Conservation (phyloP, 2,329 filamentous ascomycete genomes). For the Monosporascus sp. region DNA sequence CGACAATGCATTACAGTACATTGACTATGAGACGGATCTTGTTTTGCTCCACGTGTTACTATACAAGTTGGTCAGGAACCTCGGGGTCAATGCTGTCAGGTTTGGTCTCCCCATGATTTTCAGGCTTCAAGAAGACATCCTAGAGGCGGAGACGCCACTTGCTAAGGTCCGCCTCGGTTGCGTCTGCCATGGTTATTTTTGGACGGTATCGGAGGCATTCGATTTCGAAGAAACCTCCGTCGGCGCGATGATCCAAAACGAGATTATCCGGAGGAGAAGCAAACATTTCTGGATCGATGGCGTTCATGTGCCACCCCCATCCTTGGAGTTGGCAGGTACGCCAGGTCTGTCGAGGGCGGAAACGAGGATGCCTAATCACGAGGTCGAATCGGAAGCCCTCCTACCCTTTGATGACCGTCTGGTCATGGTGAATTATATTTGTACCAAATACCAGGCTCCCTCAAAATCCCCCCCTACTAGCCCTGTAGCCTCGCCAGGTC, state of each 20-base stretch:
- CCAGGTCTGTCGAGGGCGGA: slow-evolving; percentile 40
- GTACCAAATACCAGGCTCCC: slow-evolving; percentile 61
- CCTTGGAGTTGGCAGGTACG: slow-evolving; percentile 55
- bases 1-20: slow-evolving; percentile 72
- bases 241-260: slow-evolving; percentile 66
- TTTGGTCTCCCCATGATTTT: slow-evolving; percentile 85
- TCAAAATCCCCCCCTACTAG: slow-evolving; percentile 61
- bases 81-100: slow-evolving; percentile 77
- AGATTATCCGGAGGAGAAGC: slow-evolving; percentile 68
- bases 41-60: slow-evolving; percentile 73
- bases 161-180: slow-evolving; percentile 77
- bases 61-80: slow-evolving; percentile 63
- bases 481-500: slow-evolving; percentile 63
- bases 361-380: slow-evolving; percentile 42
- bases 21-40: slow-evolving; percentile 69
- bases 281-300: slow-evolving; percentile 75
- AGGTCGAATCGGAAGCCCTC: slow-evolving; percentile 58
- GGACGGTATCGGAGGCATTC: slow-evolving; percentile 71
- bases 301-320: slow-evolving; percentile 63
- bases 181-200: slow-evolving; percentile 85
- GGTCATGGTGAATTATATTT: slow-evolving; percentile 69
- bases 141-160: slow-evolving; percentile 56
- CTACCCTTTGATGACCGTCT: slow-evolving; percentile 70
- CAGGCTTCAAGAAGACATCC: slow-evolving; percentile 78
- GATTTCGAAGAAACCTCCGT: slow-evolving; percentile 65